Conservation (phyloP, 1,284 basidiomycete genomes). For the Ganoderma resinaceum region DNA sequence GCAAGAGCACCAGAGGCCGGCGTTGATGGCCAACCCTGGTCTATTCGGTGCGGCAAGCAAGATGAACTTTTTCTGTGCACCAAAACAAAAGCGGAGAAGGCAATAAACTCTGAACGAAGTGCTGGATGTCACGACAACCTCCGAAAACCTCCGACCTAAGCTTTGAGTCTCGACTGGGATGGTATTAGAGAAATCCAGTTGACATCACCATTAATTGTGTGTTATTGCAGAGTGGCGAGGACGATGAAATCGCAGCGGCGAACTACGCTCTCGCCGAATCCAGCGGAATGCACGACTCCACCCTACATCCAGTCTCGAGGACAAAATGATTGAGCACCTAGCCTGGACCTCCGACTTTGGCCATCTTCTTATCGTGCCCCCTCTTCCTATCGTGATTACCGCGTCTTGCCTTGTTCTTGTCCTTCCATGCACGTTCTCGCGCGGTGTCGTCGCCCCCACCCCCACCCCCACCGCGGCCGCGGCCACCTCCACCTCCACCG, state of each 20-base stretch:
- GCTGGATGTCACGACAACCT: too few relatives aligned
- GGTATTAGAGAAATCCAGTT: too few relatives aligned
- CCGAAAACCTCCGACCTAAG: too few relatives aligned
- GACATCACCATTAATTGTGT: too few relatives aligned
- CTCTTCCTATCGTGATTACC: constrained; percentile 71
- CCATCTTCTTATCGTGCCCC: constrained; percentile 83
- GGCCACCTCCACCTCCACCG: constrained; percentile 42
- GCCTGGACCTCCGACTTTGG: constrained; percentile 51
- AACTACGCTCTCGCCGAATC: not conserved
- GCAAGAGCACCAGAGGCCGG: too few relatives aligned
- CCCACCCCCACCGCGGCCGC: constrained; percentile 41
- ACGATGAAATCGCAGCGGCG: not conserved
- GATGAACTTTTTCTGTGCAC: too few relatives aligned
- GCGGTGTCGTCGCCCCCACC: constrained; percentile 42
- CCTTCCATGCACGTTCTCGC: constrained; percentile 69
- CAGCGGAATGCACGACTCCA: not conserved
- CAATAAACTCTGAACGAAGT: too few relatives aligned
- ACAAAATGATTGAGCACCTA: constrained; percentile 11
- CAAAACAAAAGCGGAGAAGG: too few relatives aligned
- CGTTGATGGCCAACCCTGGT: too few relatives aligned
- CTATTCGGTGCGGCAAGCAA: too few relatives aligned
- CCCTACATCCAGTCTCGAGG: not conserved
- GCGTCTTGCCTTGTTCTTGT: constrained; percentile 70
- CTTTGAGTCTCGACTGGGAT: too few relatives aligned
- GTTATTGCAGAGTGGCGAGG: not conserved